Conservation (phyloP, 1,139 yeast species). For the Sugiyamaella novakii region DNA sequence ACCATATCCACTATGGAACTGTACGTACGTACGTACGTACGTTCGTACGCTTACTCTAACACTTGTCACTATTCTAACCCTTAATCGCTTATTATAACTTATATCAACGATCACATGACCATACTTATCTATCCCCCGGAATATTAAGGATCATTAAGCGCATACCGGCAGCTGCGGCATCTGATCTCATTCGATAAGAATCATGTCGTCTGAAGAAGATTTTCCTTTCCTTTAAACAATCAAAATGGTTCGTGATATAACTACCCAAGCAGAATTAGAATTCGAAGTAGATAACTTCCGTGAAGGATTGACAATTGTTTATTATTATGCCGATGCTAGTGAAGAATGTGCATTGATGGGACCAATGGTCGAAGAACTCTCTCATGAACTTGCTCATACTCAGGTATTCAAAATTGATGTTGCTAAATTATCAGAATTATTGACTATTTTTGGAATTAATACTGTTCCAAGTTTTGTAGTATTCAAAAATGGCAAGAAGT, state of each 20-base stretch:
- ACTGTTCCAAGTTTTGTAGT: slow-evolving; percentile 17
- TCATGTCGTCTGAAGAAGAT: too few species aligned
- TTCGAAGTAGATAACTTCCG: slow-evolving; percentile 9
- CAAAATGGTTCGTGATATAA: slow-evolving; percentile 12
- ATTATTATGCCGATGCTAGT: slow-evolving; percentile 16
- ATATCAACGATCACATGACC: too few species aligned
- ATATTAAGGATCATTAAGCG: too few species aligned
- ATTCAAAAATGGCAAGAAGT: slow-evolving; percentile 14
- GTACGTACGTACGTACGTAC: too few species aligned
- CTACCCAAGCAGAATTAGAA: slow-evolving; percentile 8
- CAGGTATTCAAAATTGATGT: slow-evolving; percentile 13
- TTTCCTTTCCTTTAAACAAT: too few species aligned
- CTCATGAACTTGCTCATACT: slow-evolving; percentile 5
- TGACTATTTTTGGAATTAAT: slow-evolving; percentile 10
- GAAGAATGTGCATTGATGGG: slow-evolving; percentile 15
- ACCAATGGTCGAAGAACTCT: slow-evolving; percentile 19
- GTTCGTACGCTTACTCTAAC: too few species aligned
- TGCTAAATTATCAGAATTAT: slow-evolving; percentile 8
- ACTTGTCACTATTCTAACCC: too few species aligned
- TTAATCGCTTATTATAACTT: too few species aligned
- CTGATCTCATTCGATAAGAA: too few species aligned
- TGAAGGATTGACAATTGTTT: slow-evolving; percentile 16
- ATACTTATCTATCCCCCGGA: too few species aligned
- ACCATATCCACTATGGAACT: too few species aligned
- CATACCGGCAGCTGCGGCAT: too few species aligned